phyloP scores from a whole-genome alignment of 1,284 basidiomycete genomes.

The Leccinum holopus region DNA sequence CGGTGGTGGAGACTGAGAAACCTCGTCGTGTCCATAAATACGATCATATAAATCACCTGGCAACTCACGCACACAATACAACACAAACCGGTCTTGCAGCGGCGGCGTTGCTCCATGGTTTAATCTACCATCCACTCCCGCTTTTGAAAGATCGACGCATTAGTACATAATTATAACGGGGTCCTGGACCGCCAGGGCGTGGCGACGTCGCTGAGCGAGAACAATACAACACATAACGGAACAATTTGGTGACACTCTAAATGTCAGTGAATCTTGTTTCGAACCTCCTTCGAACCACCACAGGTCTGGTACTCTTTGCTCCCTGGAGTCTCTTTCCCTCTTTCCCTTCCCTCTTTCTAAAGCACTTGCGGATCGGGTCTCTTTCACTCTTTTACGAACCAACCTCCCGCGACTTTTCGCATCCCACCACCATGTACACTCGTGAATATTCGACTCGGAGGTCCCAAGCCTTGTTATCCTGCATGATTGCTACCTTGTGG shows the following conservation, averaged over 20 bases:
- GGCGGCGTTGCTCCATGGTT: neutral
- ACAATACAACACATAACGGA: neutral
- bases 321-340: neutral
- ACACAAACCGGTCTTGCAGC: neutral
- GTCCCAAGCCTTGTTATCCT: constrained; percentile 6
- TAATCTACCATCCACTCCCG: neutral
- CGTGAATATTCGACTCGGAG: neutral
- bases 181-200: neutral
- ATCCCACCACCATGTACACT: constrained; percentile 8
- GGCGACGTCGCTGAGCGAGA: neutral
- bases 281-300: neutral
- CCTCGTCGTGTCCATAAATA: neutral
- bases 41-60: neutral
- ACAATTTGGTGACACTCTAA: neutral
- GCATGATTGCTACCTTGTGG: constrained; percentile 11
- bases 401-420: neutral
- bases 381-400: neutral
- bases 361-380: neutral
- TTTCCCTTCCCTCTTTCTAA: neutral
- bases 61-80: neutral
- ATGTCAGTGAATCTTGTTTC: constrained; percentile 1
- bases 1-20: neutral
- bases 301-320: constrained; percentile 2
- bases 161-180: neutral
- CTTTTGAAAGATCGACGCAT: constrained; percentile 4